Base-by-base conservation (phyloP, 2,329 filamentous ascomycete species). In the Lithohypha guttulata region DNA sequence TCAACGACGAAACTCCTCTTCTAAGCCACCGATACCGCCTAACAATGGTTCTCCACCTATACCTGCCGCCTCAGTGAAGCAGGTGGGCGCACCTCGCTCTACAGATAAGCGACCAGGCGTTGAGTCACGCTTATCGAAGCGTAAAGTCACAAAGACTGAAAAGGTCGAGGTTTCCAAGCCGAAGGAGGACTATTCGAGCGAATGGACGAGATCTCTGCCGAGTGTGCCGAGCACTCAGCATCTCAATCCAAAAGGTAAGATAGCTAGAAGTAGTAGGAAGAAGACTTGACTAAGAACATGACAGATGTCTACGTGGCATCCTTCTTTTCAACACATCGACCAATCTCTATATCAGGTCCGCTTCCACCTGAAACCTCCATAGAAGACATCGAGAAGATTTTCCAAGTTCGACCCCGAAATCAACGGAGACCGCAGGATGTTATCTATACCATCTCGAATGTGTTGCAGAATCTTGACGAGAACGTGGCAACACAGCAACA, bases 261-360 rank as follows among this genome's bases (percentile, higher is more conserved):
- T 11, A 25, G n/a, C 11, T 18, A n/a, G n/a, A n/a, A n/a, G n/a
- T n/a, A n/a, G n/a, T n/a, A n/a, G n/a, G n/a, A n/a, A n/a, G n/a
- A n/a, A n/a, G n/a, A n/a, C n/a, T n/a, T n/a, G n/a, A n/a, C n/a
- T n/a, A n/a, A n/a, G n/a, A n/a, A n/a, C n/a, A n/a, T n/a, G n/a
- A 4, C 50, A 96, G 91, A 93, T 55, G 73, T 96, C 45, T 80
- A 82, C 47, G 70, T 94, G 31, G 91, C 89, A 6, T 81, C 81
- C 44, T 96, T 98, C 71, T 96, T 96, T 69, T 93, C 87, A 47
- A 81, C 93, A 50, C 85, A 98, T 64, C 79, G 91, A 45, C 91
- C 91, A 31, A 89, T 98, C 55, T 93, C 85, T 40, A 77, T 95
- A 49, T 86, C 80, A 34, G 79, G 80, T 52, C 79, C 81, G 50